Percentiles rank a stretch among this genome's conserved stretches.
Evolutionary conservation across 805 yeast genomes (phyloP).

Genomic region (Millerago galiae): DNA sequence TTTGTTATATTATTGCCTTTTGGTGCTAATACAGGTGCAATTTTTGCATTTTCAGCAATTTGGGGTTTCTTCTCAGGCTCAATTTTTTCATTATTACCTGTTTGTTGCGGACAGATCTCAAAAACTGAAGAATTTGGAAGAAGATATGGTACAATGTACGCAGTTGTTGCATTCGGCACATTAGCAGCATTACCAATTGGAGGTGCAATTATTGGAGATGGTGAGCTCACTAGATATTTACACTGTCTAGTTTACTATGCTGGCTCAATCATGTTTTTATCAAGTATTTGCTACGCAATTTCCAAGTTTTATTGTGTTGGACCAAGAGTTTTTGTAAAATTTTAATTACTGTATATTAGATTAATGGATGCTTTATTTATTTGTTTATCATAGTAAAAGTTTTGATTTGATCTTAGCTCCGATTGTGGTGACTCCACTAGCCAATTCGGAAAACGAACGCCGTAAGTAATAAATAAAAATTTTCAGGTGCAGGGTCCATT

Average conservation of each 20-base stretch:
- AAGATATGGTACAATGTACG: conserved; percentile 52
- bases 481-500: too few species aligned
- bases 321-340: not conserved
- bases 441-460: too few species aligned
- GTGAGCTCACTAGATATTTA: conserved; percentile 28
- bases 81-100: conserved; percentile 48
- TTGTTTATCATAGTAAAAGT: too few species aligned
- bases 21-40: conserved; percentile 27
- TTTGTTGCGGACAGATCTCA: conserved; percentile 53
- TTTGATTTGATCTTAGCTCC: too few species aligned
- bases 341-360: too few species aligned
- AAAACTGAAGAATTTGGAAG: conserved; percentile 46
- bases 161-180: conserved; percentile 50
- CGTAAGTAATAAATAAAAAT: too few species aligned
- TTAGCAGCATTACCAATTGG: conserved; percentile 44
- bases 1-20: conserved; percentile 34
- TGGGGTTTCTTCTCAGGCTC: conserved; percentile 53
- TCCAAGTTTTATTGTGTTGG: conserved; percentile 28
- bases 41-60: conserved; percentile 37
- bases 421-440: too few species aligned
- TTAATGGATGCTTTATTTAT: too few species aligned
- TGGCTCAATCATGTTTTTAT: conserved; percentile 29
- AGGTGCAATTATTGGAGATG: conserved; percentile 41
- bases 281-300: conserved; percentile 33
- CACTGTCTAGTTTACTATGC: conserved; percentile 29